phyloP scores from a whole-genome alignment of 768 basidiomycete genomes.

The Lactarius sanguifluus region DNA sequence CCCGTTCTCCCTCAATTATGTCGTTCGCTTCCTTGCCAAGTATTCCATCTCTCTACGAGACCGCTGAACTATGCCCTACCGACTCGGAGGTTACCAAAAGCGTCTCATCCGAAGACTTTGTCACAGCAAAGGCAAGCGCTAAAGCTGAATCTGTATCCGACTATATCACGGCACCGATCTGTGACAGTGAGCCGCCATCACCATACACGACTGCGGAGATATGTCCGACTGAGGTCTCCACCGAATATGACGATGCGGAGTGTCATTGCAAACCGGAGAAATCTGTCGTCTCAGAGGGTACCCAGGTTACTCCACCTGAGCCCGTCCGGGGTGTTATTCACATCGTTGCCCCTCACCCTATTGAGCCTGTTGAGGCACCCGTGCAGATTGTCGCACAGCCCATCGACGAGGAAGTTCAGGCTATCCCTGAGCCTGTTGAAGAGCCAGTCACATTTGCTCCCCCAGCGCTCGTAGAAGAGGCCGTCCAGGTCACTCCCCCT shows the following conservation, averaged over 20 bases:
- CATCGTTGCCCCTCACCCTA: constrained; percentile 24
- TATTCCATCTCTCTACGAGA: constrained; percentile 51
- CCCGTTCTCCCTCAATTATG: constrained; percentile 45
- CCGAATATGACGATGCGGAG: constrained; percentile 51
- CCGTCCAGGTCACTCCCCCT: background rate
- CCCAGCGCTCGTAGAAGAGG: background rate
- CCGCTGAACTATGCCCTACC: constrained; percentile 36
- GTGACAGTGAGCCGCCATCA: constrained; percentile 41
- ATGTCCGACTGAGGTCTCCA: constrained; percentile 44
- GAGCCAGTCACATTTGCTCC: background rate
- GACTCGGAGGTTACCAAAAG: constrained; percentile 31
- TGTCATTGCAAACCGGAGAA: constrained; percentile 33
- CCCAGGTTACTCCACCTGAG: constrained; percentile 27
- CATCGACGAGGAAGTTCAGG: constrained; percentile 6
- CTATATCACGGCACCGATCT: constrained; percentile 44
- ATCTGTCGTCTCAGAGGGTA: constrained; percentile 16
- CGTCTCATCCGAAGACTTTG: constrained; percentile 15
- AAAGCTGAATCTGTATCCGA: constrained; percentile 42
- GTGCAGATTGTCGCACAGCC: background rate
- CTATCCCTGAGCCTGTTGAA: background rate
- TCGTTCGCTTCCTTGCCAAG: constrained; percentile 60
- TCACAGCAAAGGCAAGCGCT: constrained; percentile 26
- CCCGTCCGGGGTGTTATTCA: constrained; percentile 36
- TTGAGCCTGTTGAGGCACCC: constrained; percentile 19
- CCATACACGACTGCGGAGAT: constrained; percentile 53